phyloP scores from a whole-genome alignment of 1,139 yeast genomes.

The Diutina scorzettiae region DNA sequence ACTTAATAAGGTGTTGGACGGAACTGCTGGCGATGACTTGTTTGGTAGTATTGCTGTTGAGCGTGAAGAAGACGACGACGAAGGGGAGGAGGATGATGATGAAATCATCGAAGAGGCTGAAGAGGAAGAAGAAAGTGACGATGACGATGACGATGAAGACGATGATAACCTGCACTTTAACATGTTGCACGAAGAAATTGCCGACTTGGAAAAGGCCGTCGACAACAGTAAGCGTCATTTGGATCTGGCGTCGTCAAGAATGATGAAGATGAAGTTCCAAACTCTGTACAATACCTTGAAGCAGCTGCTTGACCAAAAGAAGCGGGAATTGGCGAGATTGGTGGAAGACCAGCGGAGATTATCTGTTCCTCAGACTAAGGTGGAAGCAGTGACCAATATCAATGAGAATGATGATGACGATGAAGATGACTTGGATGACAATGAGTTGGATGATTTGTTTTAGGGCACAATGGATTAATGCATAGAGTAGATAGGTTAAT shows the following conservation, averaged over 20 bases:
- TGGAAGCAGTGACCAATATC: neutral
- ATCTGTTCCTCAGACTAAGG: neutral
- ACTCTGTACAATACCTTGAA: conserved; percentile 71
- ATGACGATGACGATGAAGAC: conserved; percentile 20
- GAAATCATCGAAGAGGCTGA: conserved; percentile 22
- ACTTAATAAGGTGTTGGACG: conserved; percentile 2
- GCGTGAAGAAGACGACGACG: conserved; percentile 13
- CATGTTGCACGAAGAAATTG: conserved; percentile 72
- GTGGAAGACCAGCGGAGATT: conserved; percentile 15
- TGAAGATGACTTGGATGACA: conserved; percentile 4
- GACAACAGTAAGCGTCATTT: conserved; percentile 65
- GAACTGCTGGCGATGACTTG: neutral
- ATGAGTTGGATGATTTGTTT: conserved; percentile 5
- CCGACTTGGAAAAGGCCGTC: conserved; percentile 55
- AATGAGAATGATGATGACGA: conserved; percentile 7
- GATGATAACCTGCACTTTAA: conserved; percentile 55
- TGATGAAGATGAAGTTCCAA: conserved; percentile 77
- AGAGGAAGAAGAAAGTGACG: conserved; percentile 23
- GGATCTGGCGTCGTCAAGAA: conserved; percentile 70
- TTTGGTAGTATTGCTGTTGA: conserved; percentile 7
- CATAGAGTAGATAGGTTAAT: too few relatives aligned
- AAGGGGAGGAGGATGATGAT: conserved; percentile 17
- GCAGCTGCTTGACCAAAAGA: conserved; percentile 69
- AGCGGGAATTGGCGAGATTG: conserved; percentile 39
- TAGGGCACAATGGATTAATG: too few relatives aligned